phyloP scores from a whole-genome alignment of 2,329 filamentous ascomycete genomes.

The Fusarium oxysporum region DNA sequence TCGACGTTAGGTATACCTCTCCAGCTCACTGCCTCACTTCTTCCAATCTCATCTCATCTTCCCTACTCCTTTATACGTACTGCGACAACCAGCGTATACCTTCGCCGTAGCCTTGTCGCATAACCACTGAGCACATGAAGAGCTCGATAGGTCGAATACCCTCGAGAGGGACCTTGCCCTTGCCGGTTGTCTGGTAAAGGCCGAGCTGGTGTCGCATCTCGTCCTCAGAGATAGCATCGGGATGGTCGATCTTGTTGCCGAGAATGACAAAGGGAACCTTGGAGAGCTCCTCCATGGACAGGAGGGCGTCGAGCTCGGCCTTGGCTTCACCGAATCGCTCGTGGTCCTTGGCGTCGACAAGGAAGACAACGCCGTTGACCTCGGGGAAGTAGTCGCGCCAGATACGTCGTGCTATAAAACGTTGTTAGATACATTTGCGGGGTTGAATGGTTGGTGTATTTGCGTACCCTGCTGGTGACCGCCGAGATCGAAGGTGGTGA shows the following conservation, averaged over 20 bases:
- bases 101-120: slow-evolving; percentile 95
- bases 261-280: slow-evolving; percentile 97
- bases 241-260: slow-evolving; percentile 99
- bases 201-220: slow-evolving; percentile 92
- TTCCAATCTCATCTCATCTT: background rate
- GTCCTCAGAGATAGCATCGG: slow-evolving; percentile 93
- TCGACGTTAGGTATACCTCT: slow-evolving; percentile 38
- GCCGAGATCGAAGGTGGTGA: slow-evolving; percentile 94
- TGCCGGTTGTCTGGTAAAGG: slow-evolving; percentile 95
- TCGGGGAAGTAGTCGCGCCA: slow-evolving; percentile 99
- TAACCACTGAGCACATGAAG: slow-evolving; percentile 99
- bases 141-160: slow-evolving; percentile 95
- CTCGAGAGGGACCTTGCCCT: slow-evolving; percentile 93
- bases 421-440: background rate
- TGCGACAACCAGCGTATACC: slow-evolving; percentile 92
- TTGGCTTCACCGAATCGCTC: slow-evolving; percentile 95
- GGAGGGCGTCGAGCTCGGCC: slow-evolving; percentile 93
- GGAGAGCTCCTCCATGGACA: slow-evolving; percentile 95
- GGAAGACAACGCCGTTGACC: slow-evolving; percentile 96
- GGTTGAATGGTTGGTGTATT: background rate
- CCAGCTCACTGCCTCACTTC: slow-evolving; percentile 13
- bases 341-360: slow-evolving; percentile 96
- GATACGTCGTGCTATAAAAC: slow-evolving; percentile 80
- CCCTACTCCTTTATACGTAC: slow-evolving; percentile 75
- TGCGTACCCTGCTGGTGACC: slow-evolving; percentile 87